Evolutionary conservation across 1,139 yeast genomes (phyloP), one percentile per base, ranked within the genome.

Genomic region (Kluyveromyces sp.): DNA sequence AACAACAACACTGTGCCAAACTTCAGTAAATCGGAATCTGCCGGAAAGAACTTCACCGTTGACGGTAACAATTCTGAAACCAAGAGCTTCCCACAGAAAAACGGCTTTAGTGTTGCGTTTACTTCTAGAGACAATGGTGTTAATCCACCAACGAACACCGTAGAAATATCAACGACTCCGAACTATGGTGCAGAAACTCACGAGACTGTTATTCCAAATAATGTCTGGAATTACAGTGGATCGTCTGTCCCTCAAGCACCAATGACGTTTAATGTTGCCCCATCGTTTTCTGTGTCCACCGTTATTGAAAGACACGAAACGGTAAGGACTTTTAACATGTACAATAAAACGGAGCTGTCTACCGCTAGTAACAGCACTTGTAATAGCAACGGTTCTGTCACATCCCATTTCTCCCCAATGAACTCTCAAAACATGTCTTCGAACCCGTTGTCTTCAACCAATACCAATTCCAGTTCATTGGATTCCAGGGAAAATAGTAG

Each of bases 181-280:
- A 40, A 30, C 3, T 35, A 25, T 7, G 34, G 29, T 15, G 39
- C 44, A 7, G 38, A n/a, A 8, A n/a, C 25, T 4, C 25, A 41
- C 26, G 34, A n/a, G 7, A 41, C 35, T 10, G 8, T 28, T 8
- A 44, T 43, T 29, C 28, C 43, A 10, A 34, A 2, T 34, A 35
- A 29, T 26, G 38, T 41, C 4, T 48, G 59, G 51, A 60, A 58
- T 4, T 62, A 61, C 42, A 62, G 66, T 50, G 66, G 66, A 1
- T 60, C 63, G 7, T 58, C 65, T 5, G 59, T 58, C 2, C 64
- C 64, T 2, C 51, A 50, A 33, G 61, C 66, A 0, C 65, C 66
- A 3, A 43, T 54, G 2, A 48, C 52, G 1, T 55, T 62, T 38
- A 46, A 50, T 40, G 52, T 52, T 4, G 27, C 41, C 7, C 45